A percentile compares a stretch with the other conserved stretches of the same genome.
phyloP scores from a whole-genome alignment of 2,329 filamentous ascomycete species.

The Fusarium verrucosum region DNA sequence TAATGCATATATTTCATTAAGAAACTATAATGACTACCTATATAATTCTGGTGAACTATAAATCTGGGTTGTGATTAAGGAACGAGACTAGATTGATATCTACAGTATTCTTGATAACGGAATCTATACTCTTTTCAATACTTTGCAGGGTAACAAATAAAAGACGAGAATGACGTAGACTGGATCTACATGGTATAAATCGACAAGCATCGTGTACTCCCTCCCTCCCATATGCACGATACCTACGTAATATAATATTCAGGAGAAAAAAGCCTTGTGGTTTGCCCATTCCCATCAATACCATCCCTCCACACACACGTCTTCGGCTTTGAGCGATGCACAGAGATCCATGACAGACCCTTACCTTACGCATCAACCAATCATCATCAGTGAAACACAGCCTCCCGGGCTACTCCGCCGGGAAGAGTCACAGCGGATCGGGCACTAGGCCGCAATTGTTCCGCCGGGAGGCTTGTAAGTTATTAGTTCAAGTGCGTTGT shows the following conservation, averaged over 20 bases:
- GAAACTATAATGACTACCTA: neutral
- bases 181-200: too few species aligned
- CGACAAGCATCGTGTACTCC: neutral
- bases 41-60: neutral
- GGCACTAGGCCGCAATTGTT: too few species aligned
- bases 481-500: neutral
- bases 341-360: neutral
- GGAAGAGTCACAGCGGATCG: too few species aligned
- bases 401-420: too few species aligned
- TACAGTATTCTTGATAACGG: neutral
- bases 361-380: constrained; percentile 8
- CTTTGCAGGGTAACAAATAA: neutral
- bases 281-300: constrained; percentile 11
- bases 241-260: neutral
- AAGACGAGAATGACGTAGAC: neutral
- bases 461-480: constrained; percentile 1
- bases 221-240: neutral
- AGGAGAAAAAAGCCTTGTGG: constrained; percentile 15
- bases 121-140: neutral
- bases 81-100: neutral
- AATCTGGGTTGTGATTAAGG: neutral
- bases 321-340: constrained; percentile 24
- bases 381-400: constrained; percentile 13
- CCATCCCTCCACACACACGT: neutral
- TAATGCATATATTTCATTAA: neutral